These are phyloP conservation scores for Kwoniella newhampshirensis DNA, from an alignment of 768 basidiomycete genomes.

Conservation along the genomic window DNA sequence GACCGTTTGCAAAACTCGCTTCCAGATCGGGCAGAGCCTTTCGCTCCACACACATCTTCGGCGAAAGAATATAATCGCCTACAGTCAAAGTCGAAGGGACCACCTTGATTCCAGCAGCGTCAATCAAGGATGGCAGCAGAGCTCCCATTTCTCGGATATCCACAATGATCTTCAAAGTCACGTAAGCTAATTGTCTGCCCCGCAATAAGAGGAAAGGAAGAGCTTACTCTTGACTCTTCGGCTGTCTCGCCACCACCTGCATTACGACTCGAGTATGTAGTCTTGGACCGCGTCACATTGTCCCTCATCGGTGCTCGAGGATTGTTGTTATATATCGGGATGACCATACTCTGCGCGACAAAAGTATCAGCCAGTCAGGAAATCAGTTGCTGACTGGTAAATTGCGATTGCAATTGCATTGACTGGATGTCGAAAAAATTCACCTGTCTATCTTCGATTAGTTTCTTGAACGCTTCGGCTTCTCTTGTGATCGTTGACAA, in stretches of 20 bases:
- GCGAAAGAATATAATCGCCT: constrained; percentile 92
- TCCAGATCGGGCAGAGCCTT: constrained; percentile 91
- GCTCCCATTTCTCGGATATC: constrained; percentile 97
- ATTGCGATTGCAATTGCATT: too few relatives aligned
- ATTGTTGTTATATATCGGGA: constrained; percentile 64
- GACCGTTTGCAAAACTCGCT: constrained; percentile 88
- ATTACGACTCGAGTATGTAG: constrained; percentile 69
- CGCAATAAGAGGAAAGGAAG: background rate
- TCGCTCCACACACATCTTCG: constrained; percentile 92
- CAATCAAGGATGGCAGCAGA: constrained; percentile 81
- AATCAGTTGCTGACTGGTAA: background rate
- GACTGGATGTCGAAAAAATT: constrained; percentile 49
- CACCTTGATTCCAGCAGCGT: constrained; percentile 74
- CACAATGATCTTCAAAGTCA: constrained; percentile 71
- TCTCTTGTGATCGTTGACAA: constrained; percentile 82
- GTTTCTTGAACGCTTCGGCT: constrained; percentile 86
- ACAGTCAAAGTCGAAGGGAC: constrained; percentile 91
- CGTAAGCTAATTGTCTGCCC: constrained; percentile 16
- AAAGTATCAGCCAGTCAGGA: background rate
- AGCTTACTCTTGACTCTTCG: constrained; percentile 60
- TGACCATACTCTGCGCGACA: constrained; percentile 75
- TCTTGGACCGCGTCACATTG: constrained; percentile 46
- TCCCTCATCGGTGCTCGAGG: constrained; percentile 51
- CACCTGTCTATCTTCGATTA: constrained; percentile 90
- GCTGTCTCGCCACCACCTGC: constrained; percentile 77